Percentiles rank a stretch among this genome's conserved stretches.
Conservation (phyloP, 371 early-diverging fungal genomes). For the Haplosporangium sp. region DNA sequence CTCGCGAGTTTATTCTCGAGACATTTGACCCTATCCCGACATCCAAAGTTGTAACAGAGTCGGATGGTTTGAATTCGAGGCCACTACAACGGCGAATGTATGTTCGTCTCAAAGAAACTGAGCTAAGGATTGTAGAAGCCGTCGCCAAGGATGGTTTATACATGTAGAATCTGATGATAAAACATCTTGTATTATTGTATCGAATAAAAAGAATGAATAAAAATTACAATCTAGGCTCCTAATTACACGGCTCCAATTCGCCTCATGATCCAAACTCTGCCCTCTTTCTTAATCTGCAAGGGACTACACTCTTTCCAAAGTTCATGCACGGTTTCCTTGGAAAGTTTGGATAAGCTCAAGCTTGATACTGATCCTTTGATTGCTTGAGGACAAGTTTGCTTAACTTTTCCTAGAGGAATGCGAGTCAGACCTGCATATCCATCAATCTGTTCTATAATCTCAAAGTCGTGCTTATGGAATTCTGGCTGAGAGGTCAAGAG, state of each 20-base stretch:
- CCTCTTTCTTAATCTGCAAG: conserved; percentile 37
- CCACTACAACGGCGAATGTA: conserved; percentile 51
- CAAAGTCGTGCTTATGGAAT: conserved; percentile 54
- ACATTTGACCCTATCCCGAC: conserved; percentile 26
- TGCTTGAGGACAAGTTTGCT: conserved; percentile 13
- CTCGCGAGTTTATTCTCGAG: conserved; percentile 62
- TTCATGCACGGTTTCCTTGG: background rate
- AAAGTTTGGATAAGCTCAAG: background rate
- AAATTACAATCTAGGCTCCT: background rate
- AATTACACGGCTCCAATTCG: conserved; percentile 16
- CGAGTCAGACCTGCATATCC: conserved; percentile 53
- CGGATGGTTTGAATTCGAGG: conserved; percentile 22
- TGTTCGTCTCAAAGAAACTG: conserved; percentile 48
- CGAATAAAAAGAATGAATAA: background rate
- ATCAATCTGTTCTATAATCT: conserved; percentile 59
- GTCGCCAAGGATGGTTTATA: conserved; percentile 53
- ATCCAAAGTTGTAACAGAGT: background rate
- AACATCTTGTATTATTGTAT: background rate
- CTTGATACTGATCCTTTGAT: conserved; percentile 1
- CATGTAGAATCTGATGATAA: conserved; percentile 28
- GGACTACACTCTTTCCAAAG: conserved; percentile 45
- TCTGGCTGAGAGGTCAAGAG: conserved; percentile 69
- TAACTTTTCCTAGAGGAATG: conserved; percentile 13
- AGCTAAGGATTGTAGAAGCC: conserved; percentile 48
- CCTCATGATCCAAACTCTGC: conserved; percentile 49